Evolutionary conservation across 176 grass and related monocot genomes (phyloP), one percentile per base, ranked within the genome.

Genomic region (Raddia guianensis): DNA sequence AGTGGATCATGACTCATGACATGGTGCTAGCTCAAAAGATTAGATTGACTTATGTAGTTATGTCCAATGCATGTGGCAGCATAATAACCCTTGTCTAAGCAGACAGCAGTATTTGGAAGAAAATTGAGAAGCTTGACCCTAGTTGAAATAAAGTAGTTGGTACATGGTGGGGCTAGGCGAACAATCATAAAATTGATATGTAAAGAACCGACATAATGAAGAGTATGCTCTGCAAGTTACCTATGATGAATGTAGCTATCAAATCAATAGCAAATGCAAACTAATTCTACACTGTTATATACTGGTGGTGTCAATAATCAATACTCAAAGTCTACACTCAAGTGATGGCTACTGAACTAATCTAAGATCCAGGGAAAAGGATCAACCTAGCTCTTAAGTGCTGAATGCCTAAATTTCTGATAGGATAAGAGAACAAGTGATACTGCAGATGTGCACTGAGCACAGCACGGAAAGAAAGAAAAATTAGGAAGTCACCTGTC

Each of bases 401-500:
- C 20, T 37, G 9, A 67, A 75, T 58, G 3, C 8, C 48, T 14
- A 15, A 68, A 58, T 18, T 49, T 0, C 42, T 27, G 27, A 54
- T 51, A 67, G 18, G 54, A 48, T 76, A 76, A 33, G 34, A 16
- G 33, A 68, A n/a, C 6, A 68, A 46, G 60, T 35, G 15, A 13
- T 18, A 51, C 12, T 45, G 59, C 14, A 46, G 18, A 81, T 75
- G 49, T 72, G 43, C 18, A 65, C 48, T 9, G 0, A 32, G 34
- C 19, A 71, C 37, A 70, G 8, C 51, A 40, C 78, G n/a, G 3
- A 48, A 45, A 34, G 3, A 48, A 45, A 37, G 37, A 35, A 13
- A 67, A 60, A 33, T 86, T 8, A 16, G 57, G 66, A 77, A 57
- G 85, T 77, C 48, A 49, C 40, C 58, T 68, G 77, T 52, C 53